Percentiles rank a stretch among this genome's conserved stretches.
Evolutionary conservation across 2,329 filamentous ascomycete species (phyloP).

Genomic region (Byssochlamys sp.): DNA sequence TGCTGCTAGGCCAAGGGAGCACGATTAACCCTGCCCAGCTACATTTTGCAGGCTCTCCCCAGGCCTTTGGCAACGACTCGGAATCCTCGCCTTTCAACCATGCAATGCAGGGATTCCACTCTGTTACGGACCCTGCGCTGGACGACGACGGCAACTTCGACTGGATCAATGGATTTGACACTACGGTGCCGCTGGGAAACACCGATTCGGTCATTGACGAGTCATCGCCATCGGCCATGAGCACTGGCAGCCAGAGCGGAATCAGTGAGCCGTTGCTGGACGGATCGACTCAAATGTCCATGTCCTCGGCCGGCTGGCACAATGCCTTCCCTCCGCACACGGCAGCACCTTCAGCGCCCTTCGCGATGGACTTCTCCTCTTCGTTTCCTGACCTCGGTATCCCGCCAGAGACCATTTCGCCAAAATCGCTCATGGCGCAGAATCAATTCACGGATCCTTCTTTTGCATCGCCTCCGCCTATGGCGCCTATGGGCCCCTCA

Average conservation of each 20-base stretch:
- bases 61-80: constrained; percentile 35
- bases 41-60: constrained; percentile 73
- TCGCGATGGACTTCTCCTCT: constrained; percentile 63
- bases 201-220: constrained; percentile 75
- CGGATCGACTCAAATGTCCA: constrained; percentile 54
- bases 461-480: constrained; percentile 67
- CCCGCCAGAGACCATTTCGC: constrained; percentile 62
- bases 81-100: constrained; percentile 34
- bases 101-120: constrained; percentile 43
- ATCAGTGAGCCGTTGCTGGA: constrained; percentile 81
- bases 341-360: constrained; percentile 56
- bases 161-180: constrained; percentile 76
- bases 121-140: constrained; percentile 47
- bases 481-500: constrained; percentile 64
- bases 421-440: constrained; percentile 63
- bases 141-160: constrained; percentile 68
- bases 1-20: constrained; percentile 56
- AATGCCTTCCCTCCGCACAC: constrained; percentile 60
- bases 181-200: constrained; percentile 60
- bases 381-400: constrained; percentile 68
- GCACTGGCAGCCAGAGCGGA: constrained; percentile 76
- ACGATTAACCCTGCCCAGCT: constrained; percentile 60
- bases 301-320: constrained; percentile 54
- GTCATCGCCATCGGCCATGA: constrained; percentile 91
- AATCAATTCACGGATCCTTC: constrained; percentile 60